Evolutionary conservation across 306 rosid species (phyloP).

Genomic region (Prunus salicina): DNA sequence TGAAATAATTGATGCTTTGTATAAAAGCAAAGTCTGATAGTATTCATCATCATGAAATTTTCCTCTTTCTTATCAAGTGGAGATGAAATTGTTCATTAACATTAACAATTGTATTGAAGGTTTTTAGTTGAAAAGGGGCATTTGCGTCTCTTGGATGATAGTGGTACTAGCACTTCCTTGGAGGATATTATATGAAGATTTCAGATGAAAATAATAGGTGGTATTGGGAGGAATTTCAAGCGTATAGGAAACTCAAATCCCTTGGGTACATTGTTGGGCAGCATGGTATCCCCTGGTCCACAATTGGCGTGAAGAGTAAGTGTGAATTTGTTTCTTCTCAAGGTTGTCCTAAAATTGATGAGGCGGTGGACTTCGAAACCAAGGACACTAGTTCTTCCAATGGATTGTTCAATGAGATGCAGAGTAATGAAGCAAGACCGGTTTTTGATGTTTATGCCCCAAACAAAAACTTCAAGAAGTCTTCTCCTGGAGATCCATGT

Average conservation of each 20-base stretch:
- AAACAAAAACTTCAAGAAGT: slow-evolving; percentile 72
- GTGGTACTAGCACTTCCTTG: slow-evolving; percentile 37
- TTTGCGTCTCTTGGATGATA: slow-evolving; percentile 41
- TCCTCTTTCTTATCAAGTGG: not conserved
- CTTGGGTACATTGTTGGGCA: slow-evolving; percentile 71
- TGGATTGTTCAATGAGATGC: slow-evolving; percentile 43
- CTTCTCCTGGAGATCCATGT: slow-evolving; percentile 68
- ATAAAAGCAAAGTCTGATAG: not conserved
- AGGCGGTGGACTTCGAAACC: slow-evolving; percentile 19
- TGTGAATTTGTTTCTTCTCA: slow-evolving; percentile 20
- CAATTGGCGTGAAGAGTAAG: slow-evolving; percentile 38
- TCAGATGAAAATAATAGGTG: slow-evolving; percentile 38
- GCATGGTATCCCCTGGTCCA: slow-evolving; percentile 62
- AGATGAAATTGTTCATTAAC: not conserved
- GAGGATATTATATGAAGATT: slow-evolving; percentile 52
- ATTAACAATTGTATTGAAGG: slow-evolving; percentile 35
- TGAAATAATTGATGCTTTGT: not conserved
- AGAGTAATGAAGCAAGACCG: slow-evolving; percentile 46
- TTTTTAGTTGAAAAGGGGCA: slow-evolving; percentile 74
- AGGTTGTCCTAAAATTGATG: slow-evolving; percentile 30
- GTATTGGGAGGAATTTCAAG: slow-evolving; percentile 80
- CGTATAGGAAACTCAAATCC: slow-evolving; percentile 69
- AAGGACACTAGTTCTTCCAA: slow-evolving; percentile 28
- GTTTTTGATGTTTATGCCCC: slow-evolving; percentile 77
- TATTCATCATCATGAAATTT: not conserved